Conservation (phyloP, 2,329 filamentous ascomycete species). For the Diaporthe nobilis region DNA sequence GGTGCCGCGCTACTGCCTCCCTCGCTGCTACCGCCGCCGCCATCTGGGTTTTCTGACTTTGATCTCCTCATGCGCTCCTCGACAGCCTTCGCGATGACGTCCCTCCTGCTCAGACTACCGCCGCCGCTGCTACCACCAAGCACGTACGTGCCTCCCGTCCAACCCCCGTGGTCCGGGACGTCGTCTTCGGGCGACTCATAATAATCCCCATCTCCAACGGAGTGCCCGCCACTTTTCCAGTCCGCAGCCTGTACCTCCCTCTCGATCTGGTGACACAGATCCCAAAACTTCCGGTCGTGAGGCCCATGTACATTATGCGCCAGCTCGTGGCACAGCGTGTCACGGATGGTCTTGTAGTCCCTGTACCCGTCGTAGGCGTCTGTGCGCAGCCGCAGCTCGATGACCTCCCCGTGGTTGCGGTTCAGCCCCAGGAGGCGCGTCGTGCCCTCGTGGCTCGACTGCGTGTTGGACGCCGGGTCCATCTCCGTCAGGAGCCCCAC, state of each 20-base stretch:
- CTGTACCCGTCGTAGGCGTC: slow-evolving; percentile 95
- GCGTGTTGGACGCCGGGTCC: slow-evolving; percentile 87
- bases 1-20: slow-evolving; percentile 18
- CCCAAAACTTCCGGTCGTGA: slow-evolving; percentile 92
- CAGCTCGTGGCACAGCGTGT: slow-evolving; percentile 94
- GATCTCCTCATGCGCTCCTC: slow-evolving; percentile 74
- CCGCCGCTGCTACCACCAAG: slow-evolving; percentile 67
- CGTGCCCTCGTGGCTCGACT: slow-evolving; percentile 77
- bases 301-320: slow-evolving; percentile 90
- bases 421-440: slow-evolving; percentile 88
- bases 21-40: slow-evolving; percentile 34
- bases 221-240: slow-evolving; percentile 80
- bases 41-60: slow-evolving; percentile 47
- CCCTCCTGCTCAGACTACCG: slow-evolving; percentile 72
- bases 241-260: slow-evolving; percentile 85
- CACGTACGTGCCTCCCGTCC: slow-evolving; percentile 85
- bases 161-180: slow-evolving; percentile 79
- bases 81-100: slow-evolving; percentile 81
- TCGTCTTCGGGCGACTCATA: slow-evolving; percentile 66
- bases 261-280: slow-evolving; percentile 89
- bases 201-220: slow-evolving; percentile 74
- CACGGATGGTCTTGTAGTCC: slow-evolving; percentile 91
- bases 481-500: slow-evolving; percentile 94
- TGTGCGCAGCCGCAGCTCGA: slow-evolving; percentile 91
- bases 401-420: slow-evolving; percentile 87